Evolutionary conservation across 1,139 yeast genomes (phyloP).

Genomic region (Diutina catenulata): DNA sequence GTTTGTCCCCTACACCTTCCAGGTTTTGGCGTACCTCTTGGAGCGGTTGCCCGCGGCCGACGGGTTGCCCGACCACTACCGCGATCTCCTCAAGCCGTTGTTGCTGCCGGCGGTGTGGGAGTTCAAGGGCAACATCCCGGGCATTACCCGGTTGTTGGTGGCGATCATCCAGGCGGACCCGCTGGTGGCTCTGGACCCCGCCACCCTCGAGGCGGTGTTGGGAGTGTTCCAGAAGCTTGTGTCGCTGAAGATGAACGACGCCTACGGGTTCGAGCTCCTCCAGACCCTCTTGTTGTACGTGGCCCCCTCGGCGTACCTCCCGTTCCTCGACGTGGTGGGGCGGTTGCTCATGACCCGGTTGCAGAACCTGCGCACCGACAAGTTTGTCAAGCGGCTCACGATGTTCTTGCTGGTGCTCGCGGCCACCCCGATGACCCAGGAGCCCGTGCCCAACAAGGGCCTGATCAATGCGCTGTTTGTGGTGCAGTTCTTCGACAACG

Average conservation of each 20-base stretch:
- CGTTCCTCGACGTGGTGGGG: constrained; percentile 64
- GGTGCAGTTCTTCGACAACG: constrained; percentile 46
- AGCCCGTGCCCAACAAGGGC: constrained; percentile 11
- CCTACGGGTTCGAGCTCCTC: constrained; percentile 73
- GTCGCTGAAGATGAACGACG: constrained; percentile 73
- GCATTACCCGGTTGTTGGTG: constrained; percentile 68
- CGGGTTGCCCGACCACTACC: constrained; percentile 52
- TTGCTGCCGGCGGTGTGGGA: constrained; percentile 91
- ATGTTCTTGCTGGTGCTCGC: constrained; percentile 48
- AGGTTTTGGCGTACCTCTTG: constrained; percentile 67
- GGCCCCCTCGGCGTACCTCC: constrained; percentile 36
- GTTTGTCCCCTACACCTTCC: constrained; percentile 87
- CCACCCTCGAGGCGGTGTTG: constrained; percentile 59
- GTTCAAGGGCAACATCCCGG: constrained; percentile 84
- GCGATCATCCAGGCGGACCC: constrained; percentile 62
- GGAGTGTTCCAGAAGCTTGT: constrained; percentile 96
- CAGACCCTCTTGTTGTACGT: constrained; percentile 55
- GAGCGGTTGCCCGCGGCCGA: constrained; percentile 43
- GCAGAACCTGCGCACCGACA: constrained; percentile 73
- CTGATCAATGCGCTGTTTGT: constrained; percentile 38
- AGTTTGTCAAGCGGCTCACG: constrained; percentile 61
- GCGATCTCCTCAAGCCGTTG: constrained; percentile 63
- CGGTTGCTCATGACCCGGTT: constrained; percentile 67
- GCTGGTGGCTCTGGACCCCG: constrained; percentile 27
- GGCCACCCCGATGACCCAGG: constrained; percentile 23